These are phyloP conservation scores for Setaria viridis DNA, from an alignment of 202 grass and related monocot species.

Conservation along the genomic window DNA sequence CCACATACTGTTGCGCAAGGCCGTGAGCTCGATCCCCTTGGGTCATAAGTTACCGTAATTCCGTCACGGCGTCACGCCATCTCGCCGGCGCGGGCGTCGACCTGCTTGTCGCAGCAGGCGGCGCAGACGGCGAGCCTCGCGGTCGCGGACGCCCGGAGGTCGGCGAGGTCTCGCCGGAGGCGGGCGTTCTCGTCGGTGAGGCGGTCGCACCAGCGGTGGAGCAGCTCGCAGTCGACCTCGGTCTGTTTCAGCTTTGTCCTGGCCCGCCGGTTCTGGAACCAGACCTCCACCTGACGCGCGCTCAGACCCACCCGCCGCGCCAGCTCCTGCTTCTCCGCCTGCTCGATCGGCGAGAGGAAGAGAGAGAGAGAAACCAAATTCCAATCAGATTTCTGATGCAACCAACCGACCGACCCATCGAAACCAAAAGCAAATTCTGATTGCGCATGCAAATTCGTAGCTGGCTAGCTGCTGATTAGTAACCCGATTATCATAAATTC, in stretches of 20 bases:
- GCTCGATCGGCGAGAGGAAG: too few relatives aligned
- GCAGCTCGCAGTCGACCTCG: slow-evolving; percentile 62
- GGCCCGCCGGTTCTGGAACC: slow-evolving; percentile 79
- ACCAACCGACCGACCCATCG: too few relatives aligned
- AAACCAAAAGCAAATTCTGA: too few relatives aligned
- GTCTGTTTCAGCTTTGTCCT: slow-evolving; percentile 74
- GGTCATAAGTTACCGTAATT: background rate
- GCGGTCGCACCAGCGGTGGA: slow-evolving; percentile 53
- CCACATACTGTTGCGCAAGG: background rate
- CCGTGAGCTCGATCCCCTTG: background rate
- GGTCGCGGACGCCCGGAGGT: slow-evolving; percentile 10
- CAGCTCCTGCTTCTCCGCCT: slow-evolving; percentile 63
- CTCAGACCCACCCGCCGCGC: slow-evolving; percentile 53
- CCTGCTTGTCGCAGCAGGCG: slow-evolving; percentile 3
- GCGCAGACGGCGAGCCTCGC: slow-evolving; percentile 13
- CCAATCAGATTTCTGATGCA: too few relatives aligned
- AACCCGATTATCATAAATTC: too few relatives aligned
- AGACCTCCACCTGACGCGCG: slow-evolving; percentile 76
- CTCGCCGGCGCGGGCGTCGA: background rate
- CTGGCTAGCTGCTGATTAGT: too few relatives aligned
- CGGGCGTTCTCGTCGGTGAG: slow-evolving; percentile 61
- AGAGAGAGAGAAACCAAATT: too few relatives aligned
- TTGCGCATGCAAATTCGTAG: too few relatives aligned
- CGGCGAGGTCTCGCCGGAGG: slow-evolving; percentile 49
- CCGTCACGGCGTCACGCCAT: background rate